phyloP scores from a whole-genome alignment of 2,329 filamentous ascomycete genomes.

The Phaeosphaeria sp. region DNA sequence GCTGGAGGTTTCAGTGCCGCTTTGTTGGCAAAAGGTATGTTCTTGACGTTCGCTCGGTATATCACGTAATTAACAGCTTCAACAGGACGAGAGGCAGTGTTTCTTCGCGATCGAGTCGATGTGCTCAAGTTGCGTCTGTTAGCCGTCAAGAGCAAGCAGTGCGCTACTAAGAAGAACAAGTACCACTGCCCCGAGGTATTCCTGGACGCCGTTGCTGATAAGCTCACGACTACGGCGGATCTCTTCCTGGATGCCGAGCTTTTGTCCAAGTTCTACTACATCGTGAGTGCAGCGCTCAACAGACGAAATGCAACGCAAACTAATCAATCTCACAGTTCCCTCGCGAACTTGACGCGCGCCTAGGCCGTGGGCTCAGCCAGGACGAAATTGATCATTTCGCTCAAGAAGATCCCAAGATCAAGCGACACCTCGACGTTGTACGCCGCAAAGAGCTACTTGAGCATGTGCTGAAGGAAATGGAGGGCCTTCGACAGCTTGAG shows the following conservation, averaged over 20 bases:
- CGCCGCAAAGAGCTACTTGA: constrained; percentile 90
- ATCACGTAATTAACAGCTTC: constrained; percentile 11
- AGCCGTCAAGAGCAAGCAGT: constrained; percentile 91
- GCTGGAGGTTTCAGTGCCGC: constrained; percentile 93
- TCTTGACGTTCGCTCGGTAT: background rate
- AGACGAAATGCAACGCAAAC: too few species aligned
- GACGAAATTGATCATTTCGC: constrained; percentile 88
- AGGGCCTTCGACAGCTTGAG: constrained; percentile 84
- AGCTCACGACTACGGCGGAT: constrained; percentile 92
- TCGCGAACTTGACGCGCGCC: constrained; percentile 83
- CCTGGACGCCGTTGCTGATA: constrained; percentile 94
- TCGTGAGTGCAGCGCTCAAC: too few species aligned
- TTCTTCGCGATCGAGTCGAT: constrained; percentile 88
- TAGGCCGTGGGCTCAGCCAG: constrained; percentile 80
- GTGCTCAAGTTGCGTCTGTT: constrained; percentile 89
- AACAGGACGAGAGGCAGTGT: constrained; percentile 86
- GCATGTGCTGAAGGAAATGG: constrained; percentile 94
- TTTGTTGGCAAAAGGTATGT: constrained; percentile 79
- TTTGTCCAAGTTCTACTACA: constrained; percentile 96
- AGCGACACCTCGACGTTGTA: constrained; percentile 89
- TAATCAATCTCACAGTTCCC: constrained; percentile 66
- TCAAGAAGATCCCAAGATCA: constrained; percentile 89
- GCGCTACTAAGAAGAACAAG: constrained; percentile 82
- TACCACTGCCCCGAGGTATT: constrained; percentile 98
- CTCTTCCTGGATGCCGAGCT: constrained; percentile 97